A percentile compares a stretch with the other conserved stretches of the same genome.
These are phyloP conservation scores for Zygoascus biomembranicola DNA, from an alignment of 805 yeast genomes.

Conservation along the genomic window DNA sequence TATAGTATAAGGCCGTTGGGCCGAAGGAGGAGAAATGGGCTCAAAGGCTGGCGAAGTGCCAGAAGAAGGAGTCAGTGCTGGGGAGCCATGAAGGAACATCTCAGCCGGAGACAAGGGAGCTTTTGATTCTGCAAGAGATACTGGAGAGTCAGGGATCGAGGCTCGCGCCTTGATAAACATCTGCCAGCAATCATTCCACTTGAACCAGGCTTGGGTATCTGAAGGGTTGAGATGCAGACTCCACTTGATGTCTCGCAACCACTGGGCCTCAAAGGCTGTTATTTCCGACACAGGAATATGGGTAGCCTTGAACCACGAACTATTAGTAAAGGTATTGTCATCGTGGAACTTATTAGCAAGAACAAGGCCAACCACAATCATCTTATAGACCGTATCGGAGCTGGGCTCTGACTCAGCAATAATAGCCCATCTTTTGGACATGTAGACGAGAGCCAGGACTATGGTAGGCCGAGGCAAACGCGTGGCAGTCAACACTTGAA, in stretches of 20 bases:
- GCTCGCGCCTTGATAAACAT: constrained; percentile 6
- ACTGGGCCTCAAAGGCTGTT: constrained; percentile 60
- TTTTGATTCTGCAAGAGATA: not conserved
- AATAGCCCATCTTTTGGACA: constrained; percentile 49
- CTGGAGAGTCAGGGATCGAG: constrained; percentile 2
- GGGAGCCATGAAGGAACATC: not conserved
- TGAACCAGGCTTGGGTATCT: constrained; percentile 26
- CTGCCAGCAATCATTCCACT: constrained; percentile 28
- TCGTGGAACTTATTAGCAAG: constrained; percentile 92
- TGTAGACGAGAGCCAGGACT: constrained; percentile 67
- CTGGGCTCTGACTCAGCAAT: constrained; percentile 20
- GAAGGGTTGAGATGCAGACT: constrained; percentile 36
- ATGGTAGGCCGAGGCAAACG: constrained; percentile 80
- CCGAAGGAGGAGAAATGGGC: constrained; percentile 1
- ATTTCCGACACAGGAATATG: constrained; percentile 56
- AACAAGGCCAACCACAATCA: constrained; percentile 59
- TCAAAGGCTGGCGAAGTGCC: not conserved
- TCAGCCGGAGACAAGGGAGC: not conserved
- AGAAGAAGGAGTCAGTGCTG: constrained; percentile 1
- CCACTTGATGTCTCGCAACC: constrained; percentile 60
- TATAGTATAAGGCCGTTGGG: constrained; percentile 16
- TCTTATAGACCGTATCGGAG: constrained; percentile 36
- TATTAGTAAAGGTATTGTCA: constrained; percentile 92
- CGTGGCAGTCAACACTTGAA: constrained; percentile 73
- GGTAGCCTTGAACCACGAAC: constrained; percentile 95